Evolutionary conservation across 2,329 filamentous ascomycete species (phyloP).

Genomic region (Hymenoscyphus fraxineus): DNA sequence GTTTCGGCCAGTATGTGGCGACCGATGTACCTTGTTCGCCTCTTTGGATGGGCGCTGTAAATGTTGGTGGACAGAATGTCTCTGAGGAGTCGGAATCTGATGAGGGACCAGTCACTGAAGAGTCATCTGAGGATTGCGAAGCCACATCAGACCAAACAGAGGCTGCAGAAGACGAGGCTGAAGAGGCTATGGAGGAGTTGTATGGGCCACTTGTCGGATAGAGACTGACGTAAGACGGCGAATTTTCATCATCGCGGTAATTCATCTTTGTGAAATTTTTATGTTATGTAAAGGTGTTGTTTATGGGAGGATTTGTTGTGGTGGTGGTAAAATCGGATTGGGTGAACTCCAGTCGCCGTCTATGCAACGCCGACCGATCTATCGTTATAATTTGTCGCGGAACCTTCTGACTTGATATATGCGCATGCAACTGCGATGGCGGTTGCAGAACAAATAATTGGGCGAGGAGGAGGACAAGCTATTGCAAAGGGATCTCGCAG

Average conservation of each 20-base stretch:
- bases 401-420: conserved; percentile 41
- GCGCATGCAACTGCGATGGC: conserved; percentile 35
- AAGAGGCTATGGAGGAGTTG: conserved; percentile 67
- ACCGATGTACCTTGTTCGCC: conserved; percentile 33
- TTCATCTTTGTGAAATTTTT: conserved; percentile 52
- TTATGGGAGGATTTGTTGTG: conserved; percentile 8
- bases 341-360: conserved; percentile 53
- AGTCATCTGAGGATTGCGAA: conserved; percentile 66
- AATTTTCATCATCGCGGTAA: conserved; percentile 47
- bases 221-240: conserved; percentile 48
- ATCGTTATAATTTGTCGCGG: conserved; percentile 40
- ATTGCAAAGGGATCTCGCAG: conserved; percentile 37
- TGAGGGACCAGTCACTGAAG: conserved; percentile 58
- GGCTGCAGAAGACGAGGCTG: conserved; percentile 70
- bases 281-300: conserved; percentile 24
- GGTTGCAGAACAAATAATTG: conserved; percentile 41
- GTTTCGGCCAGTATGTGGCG: conserved; percentile 34
- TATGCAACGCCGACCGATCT: conserved; percentile 48
- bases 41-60: conserved; percentile 30
- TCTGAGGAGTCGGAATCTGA: conserved; percentile 46
- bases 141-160: conserved; percentile 75
- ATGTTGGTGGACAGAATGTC: conserved; percentile 39
- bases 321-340: neutral
- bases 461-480: conserved; percentile 40
- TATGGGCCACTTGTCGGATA: conserved; percentile 55